Percentiles rank a stretch among this genome's conserved stretches.
phyloP scores from a whole-genome alignment of 2,329 filamentous ascomycete genomes.

The Fusarium ambrosium region DNA sequence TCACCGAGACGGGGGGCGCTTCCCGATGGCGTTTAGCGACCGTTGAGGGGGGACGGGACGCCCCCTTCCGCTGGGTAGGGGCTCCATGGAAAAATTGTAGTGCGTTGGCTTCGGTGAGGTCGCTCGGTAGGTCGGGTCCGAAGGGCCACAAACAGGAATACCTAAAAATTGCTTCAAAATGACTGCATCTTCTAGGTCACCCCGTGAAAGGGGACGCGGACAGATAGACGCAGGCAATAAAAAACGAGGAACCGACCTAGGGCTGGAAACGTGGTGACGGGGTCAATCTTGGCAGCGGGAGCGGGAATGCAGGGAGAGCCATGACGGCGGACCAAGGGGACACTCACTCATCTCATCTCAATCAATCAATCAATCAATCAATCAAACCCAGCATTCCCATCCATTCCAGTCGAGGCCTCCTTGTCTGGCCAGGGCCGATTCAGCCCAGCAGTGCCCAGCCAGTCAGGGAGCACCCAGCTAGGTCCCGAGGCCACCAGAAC shows the following conservation, averaged over 20 bases:
- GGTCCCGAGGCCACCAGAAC: background rate
- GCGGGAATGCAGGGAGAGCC: conserved; percentile 43
- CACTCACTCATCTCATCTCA: conserved; percentile 29
- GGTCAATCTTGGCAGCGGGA: conserved; percentile 37
- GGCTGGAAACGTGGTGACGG: conserved; percentile 43
- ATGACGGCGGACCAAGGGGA: conserved; percentile 27
- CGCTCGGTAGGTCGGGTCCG: conserved; percentile 25
- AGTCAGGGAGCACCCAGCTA: conserved; percentile 16
- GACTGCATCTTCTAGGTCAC: conserved; percentile 18
- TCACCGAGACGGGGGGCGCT: conserved; percentile 19
- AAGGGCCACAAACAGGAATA: conserved; percentile 25
- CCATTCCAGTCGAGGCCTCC: conserved; percentile 25
- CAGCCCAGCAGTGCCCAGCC: background rate
- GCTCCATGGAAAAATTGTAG: conserved; percentile 21
- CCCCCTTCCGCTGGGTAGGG: conserved; percentile 32
- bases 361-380: conserved; percentile 34
- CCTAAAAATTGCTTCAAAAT: conserved; percentile 18
- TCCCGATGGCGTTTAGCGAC: conserved; percentile 32
- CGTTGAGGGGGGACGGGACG: conserved; percentile 31
- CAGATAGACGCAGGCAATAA: conserved; percentile 25
- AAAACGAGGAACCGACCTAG: conserved; percentile 25
- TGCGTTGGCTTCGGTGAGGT: conserved; percentile 7
- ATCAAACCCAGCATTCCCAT: conserved; percentile 26
- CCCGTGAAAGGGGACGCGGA: background rate
- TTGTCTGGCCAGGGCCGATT: background rate